phyloP scores from a whole-genome alignment of 2,329 filamentous ascomycete species.

The Coniella vitis region DNA sequence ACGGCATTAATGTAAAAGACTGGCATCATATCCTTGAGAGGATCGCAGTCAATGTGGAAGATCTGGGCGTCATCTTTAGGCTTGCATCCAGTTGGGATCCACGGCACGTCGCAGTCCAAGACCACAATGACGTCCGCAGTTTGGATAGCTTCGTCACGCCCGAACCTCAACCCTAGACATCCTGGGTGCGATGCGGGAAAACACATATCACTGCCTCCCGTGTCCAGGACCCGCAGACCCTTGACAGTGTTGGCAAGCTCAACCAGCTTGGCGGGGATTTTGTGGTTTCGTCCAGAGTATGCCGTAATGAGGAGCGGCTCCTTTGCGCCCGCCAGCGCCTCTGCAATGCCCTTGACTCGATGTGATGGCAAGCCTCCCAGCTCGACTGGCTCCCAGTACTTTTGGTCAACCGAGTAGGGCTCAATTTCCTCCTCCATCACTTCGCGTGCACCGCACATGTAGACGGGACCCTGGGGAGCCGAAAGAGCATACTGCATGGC shows the following conservation, averaged over 20 bases:
- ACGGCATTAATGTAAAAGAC: constrained; percentile 64
- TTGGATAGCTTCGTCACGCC: constrained; percentile 64
- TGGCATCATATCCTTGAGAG: constrained; percentile 65
- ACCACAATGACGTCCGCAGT: constrained; percentile 80
- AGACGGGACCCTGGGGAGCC: constrained; percentile 72
- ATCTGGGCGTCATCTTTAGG: constrained; percentile 46
- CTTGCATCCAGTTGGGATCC: constrained; percentile 72
- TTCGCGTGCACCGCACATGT: constrained; percentile 71
- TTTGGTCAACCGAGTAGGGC: constrained; percentile 62
- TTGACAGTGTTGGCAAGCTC: constrained; percentile 61
- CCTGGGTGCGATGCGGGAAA: constrained; percentile 65
- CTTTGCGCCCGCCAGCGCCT: constrained; percentile 56
- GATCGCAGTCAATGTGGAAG: constrained; percentile 60
- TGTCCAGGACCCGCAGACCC: constrained; percentile 66
- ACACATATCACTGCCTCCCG: constrained; percentile 73
- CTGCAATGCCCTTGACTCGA: constrained; percentile 53
- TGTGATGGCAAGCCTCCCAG: constrained; percentile 50
- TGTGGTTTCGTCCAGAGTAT: constrained; percentile 64
- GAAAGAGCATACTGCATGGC: constrained; percentile 75
- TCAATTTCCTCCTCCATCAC: constrained; percentile 80
- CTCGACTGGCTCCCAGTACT: constrained; percentile 63
- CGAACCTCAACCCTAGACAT: constrained; percentile 66
- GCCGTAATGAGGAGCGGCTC: constrained; percentile 65
- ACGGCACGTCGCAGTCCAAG: constrained; percentile 85
- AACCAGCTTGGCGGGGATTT: constrained; percentile 53